phyloP scores from a whole-genome alignment of 345 rosid species.

The Clarkia xantiana region DNA sequence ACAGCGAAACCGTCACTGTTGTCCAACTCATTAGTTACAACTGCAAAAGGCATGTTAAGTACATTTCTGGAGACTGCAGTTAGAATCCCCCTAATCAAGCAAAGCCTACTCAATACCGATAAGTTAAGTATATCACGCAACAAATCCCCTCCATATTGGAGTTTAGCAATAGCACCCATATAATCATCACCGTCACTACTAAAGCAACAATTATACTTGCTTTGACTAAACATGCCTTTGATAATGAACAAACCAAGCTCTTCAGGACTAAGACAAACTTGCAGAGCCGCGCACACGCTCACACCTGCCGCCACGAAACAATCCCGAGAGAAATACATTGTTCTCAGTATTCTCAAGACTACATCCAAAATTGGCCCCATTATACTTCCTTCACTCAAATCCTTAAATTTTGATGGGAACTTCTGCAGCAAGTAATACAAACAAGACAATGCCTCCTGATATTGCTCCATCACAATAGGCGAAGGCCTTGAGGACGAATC shows the following conservation, averaged over 20 bases:
- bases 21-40: conserved; percentile 13
- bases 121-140: conserved; percentile 38
- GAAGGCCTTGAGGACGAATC: conserved; percentile 63
- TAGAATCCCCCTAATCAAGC: conserved; percentile 90
- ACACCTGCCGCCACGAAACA: conserved; percentile 94
- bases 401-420: conserved; percentile 45
- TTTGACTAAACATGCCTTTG: conserved; percentile 42
- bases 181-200: conserved; percentile 13
- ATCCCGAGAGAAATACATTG: conserved; percentile 61
- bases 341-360: conserved; percentile 47
- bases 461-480: conserved; percentile 87
- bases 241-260: conserved; percentile 63
- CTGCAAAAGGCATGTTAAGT: conserved; percentile 42
- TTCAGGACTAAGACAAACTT: conserved; percentile 49
- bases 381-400: conserved; percentile 21
- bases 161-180: conserved; percentile 30
- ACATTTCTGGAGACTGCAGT: conserved; percentile 71
- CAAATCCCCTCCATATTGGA: conserved; percentile 55
- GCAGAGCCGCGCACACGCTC: conserved; percentile 68
- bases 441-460: conserved; percentile 86
- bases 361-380: conserved; percentile 48
- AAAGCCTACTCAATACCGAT: conserved; percentile 66
- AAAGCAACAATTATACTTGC: conserved; percentile 13
- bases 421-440: conserved; percentile 84
- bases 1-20: conserved; percentile 15